Conservation (phyloP, 169 alveolate genomes). For the Cryptosporidium bovis region DNA sequence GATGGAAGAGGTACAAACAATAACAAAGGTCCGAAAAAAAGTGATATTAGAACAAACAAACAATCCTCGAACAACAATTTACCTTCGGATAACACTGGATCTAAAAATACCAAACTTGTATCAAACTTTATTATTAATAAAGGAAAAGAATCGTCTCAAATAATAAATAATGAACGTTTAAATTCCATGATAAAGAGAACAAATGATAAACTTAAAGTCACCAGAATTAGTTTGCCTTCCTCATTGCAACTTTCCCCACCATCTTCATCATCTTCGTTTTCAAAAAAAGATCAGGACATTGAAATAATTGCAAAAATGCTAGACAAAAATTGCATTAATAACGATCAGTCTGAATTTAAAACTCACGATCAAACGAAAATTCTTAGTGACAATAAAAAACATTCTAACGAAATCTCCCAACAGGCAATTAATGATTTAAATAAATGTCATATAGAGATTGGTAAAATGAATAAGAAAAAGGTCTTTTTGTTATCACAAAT, state of each 20-base stretch:
- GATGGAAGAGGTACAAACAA: not conserved
- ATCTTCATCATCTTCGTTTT: not conserved
- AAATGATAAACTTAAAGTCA: conserved; percentile 30
- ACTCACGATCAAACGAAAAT: not conserved
- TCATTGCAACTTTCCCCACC: too few species aligned
- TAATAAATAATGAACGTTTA: conserved; percentile 23
- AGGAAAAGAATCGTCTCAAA: not conserved
- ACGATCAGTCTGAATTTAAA: not conserved
- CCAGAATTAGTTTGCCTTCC: conserved; percentile 1
- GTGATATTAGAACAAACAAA: not conserved
- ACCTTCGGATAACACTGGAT: not conserved
- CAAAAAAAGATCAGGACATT: conserved; percentile 28
- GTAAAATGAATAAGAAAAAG: not conserved
- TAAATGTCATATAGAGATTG: not conserved
- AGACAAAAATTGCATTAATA: conserved; percentile 6
- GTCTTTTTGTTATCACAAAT: not conserved
- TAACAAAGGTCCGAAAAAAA: not conserved
- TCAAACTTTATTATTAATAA: not conserved
- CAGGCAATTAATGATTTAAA: not conserved
- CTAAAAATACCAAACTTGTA: not conserved
- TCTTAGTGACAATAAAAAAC: not conserved
- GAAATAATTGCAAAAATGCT: conserved; percentile 15
- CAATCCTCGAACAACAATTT: not conserved
- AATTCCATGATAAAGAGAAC: conserved; percentile 46
- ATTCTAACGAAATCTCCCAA: not conserved